Conservation (phyloP, 108 stramenopile genomes). For the Pseudonitzschia delicatissima region DNA sequence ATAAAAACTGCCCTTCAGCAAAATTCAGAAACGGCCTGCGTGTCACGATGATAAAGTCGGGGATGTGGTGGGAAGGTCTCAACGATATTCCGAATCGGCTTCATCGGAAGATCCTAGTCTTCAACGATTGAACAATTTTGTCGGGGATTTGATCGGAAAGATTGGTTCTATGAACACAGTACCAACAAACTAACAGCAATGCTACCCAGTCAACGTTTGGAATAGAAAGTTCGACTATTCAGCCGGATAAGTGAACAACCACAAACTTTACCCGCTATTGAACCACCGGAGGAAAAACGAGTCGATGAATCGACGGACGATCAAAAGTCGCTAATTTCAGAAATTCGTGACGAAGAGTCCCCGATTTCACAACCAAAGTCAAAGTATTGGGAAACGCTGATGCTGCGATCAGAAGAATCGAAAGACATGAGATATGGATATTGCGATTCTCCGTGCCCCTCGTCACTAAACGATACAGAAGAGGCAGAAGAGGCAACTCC, state of each 20-base stretch:
- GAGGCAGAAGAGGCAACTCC: neutral
- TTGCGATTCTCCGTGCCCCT: neutral
- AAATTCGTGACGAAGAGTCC: neutral
- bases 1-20: neutral
- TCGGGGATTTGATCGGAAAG: too few relatives aligned
- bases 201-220: neutral
- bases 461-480: neutral
- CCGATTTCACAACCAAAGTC: neutral
- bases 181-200: too few relatives aligned
- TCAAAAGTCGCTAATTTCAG: neutral
- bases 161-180: too few relatives aligned
- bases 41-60: neutral
- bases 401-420: neutral
- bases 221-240: neutral
- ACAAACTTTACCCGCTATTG: too few relatives aligned
- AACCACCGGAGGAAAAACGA: too few relatives aligned
- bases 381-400: conserved; percentile 12
- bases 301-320: neutral
- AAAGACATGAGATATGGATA: too few relatives aligned
- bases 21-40: neutral
- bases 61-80: too few relatives aligned
- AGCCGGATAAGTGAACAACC: too few relatives aligned
- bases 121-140: too few relatives aligned
- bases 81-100: too few relatives aligned
- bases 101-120: too few relatives aligned